Evolutionary conservation across 352 stramenopile species (phyloP).

Genomic region (Thalassiosira exigua): DNA sequence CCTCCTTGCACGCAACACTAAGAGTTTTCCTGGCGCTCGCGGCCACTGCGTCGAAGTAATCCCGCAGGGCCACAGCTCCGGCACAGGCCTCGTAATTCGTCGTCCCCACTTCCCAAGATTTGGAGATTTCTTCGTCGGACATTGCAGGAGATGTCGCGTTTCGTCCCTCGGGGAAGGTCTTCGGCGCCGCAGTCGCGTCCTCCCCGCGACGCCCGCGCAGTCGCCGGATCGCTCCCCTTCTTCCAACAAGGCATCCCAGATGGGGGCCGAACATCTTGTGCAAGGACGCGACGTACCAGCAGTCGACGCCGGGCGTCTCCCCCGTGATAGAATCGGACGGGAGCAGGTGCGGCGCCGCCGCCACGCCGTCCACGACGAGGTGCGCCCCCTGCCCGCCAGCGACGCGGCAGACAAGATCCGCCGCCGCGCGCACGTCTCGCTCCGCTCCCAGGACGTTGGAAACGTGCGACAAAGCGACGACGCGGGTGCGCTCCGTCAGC

Average conservation of each 20-base stretch:
- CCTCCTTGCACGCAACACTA: no score
- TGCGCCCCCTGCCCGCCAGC: conserved; percentile 53
- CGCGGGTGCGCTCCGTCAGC: conserved; percentile 57
- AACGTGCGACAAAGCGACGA: conserved; percentile 77
- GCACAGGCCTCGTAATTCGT: conserved; percentile 80
- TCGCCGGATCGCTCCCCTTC: conserved; percentile 1
- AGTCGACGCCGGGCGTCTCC: conserved; percentile 49
- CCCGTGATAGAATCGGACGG: conserved; percentile 5
- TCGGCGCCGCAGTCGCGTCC: not conserved
- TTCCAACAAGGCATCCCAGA: conserved; percentile 63
- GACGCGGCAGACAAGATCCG: conserved; percentile 31
- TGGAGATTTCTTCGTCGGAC: conserved; percentile 24
- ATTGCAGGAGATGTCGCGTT: not conserved
- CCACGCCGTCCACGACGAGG: conserved; percentile 81
- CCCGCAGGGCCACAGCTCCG: conserved; percentile 60
- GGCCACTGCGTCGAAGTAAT: conserved; percentile 64
- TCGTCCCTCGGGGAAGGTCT: not conserved
- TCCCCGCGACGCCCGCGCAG: conserved; percentile 9
- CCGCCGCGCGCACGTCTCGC: conserved; percentile 56
- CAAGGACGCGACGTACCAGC: conserved; percentile 76
- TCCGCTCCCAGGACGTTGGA: conserved; percentile 78
- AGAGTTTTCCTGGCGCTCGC: no score
- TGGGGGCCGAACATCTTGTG: conserved; percentile 84
- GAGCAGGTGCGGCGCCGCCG: conserved; percentile 69
- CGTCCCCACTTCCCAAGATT: conserved; percentile 69